Percentiles rank a stretch among this genome's conserved stretches.
phyloP scores from a whole-genome alignment of 805 yeast species.

The Candida yuanshanica region DNA sequence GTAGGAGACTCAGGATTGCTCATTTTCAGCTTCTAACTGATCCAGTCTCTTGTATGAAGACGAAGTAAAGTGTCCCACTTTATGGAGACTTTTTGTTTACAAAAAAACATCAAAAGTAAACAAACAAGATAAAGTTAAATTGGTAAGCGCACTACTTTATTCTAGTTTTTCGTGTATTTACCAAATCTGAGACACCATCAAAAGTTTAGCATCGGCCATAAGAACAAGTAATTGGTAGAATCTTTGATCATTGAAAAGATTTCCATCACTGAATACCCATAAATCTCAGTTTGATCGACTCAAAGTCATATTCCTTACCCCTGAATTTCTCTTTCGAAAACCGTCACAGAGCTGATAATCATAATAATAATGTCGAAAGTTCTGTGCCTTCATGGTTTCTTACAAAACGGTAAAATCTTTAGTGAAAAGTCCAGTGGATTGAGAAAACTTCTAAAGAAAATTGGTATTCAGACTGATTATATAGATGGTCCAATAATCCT shows the following conservation, averaged over 20 bases:
- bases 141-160: too few species aligned
- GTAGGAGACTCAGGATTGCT: not conserved
- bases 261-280: too few species aligned
- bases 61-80: too few species aligned
- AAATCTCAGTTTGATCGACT: too few species aligned
- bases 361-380: conserved; percentile 37
- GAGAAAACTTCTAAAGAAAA: conserved; percentile 62
- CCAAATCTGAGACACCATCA: not conserved
- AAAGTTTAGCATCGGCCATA: not conserved
- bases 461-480: conserved; percentile 66
- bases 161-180: too few species aligned
- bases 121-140: not conserved
- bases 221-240: not conserved
- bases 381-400: conserved; percentile 87
- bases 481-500: conserved; percentile 73
- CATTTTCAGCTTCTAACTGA: too few species aligned
- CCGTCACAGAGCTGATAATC: too few species aligned
- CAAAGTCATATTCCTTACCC: too few species aligned
- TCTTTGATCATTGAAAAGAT: not conserved
- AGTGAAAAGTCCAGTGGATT: conserved; percentile 87
- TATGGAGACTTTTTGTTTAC: too few species aligned
- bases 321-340: not conserved
- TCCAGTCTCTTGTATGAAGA: too few species aligned
- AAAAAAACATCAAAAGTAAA: not conserved
- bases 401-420: conserved; percentile 78